A percentile compares a stretch with the other conserved stretches of the same genome.
Conservation (phyloP, 768 basidiomycete species). For the Megacollybia marginata region DNA sequence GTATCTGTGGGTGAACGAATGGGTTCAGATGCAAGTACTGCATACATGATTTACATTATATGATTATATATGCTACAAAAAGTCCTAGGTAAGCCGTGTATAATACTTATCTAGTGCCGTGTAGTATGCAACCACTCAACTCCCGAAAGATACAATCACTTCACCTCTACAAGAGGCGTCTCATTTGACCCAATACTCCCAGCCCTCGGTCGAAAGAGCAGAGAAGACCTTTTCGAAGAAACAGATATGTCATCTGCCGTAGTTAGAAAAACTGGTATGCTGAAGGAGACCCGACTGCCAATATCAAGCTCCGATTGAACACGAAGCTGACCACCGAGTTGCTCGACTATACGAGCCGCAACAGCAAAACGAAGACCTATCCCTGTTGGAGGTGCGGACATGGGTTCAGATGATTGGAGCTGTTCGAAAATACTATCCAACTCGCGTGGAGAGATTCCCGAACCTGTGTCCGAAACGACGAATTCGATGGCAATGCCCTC, state of each 20-base stretch:
- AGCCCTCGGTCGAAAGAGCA: no score
- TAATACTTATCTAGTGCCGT: no score
- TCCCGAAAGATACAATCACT: no score
- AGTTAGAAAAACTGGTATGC: slow-evolving; percentile 34
- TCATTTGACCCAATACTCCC: no score
- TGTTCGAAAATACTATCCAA: slow-evolving; percentile 77
- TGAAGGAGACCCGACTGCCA: slow-evolving; percentile 68
- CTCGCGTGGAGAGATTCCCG: slow-evolving; percentile 58
- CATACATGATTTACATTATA: no score
- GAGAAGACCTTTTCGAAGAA: no score
- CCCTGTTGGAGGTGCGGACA: slow-evolving; percentile 28
- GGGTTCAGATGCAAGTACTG: slow-evolving; percentile 49
- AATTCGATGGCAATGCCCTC: slow-evolving; percentile 56
- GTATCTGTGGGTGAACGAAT: slow-evolving; percentile 93
- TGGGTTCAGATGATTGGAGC: slow-evolving; percentile 47
- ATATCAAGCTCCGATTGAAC: slow-evolving; percentile 62
- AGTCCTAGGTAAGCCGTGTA: no score
- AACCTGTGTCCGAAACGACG: slow-evolving; percentile 63
- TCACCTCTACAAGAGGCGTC: no score
- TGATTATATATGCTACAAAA: no score
- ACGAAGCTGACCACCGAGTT: slow-evolving; percentile 70
- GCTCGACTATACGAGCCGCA: slow-evolving; percentile 73
- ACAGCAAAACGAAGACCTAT: slow-evolving; percentile 73
- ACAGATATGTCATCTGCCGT: no score
- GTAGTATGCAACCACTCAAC: no score